A percentile compares a stretch with the other conserved stretches of the same genome.
Evolutionary conservation across 768 basidiomycete species (phyloP).

Genomic region (Lactarius hatsudake): DNA sequence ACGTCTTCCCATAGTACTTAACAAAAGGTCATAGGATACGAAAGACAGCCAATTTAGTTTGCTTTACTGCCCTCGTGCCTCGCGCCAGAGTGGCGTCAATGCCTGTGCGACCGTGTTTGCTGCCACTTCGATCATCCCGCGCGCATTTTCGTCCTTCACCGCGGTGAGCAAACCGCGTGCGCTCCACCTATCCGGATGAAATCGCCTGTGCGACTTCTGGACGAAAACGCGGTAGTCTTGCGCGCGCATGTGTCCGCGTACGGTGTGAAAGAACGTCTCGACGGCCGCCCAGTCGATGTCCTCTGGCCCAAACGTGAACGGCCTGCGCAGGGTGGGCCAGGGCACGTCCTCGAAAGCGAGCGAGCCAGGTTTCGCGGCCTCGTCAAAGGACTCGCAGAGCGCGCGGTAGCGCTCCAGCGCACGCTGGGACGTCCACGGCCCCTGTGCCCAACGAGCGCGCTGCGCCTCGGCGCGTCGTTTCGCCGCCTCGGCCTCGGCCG

Average conservation of each 20-base stretch:
- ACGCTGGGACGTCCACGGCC: slow-evolving; percentile 59
- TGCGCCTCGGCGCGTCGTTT: slow-evolving; percentile 47
- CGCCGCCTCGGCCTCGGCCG: slow-evolving; percentile 29
- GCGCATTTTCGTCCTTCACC: slow-evolving; percentile 55
- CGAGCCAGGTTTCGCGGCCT: slow-evolving; percentile 45
- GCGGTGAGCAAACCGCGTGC: slow-evolving; percentile 60
- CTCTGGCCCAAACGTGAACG: slow-evolving; percentile 51
- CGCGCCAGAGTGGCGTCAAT: slow-evolving; percentile 64
- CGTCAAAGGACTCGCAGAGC: slow-evolving; percentile 62
- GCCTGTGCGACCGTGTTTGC: slow-evolving; percentile 71
- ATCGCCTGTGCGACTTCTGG: slow-evolving; percentile 66
- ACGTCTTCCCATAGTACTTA: not conserved
- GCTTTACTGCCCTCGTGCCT: slow-evolving; percentile 35
- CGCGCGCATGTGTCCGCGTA: slow-evolving; percentile 49
- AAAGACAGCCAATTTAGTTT: slow-evolving; percentile 10
- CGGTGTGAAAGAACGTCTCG: slow-evolving; percentile 62
- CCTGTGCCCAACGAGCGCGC: slow-evolving; percentile 51
- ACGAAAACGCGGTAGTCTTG: slow-evolving; percentile 66
- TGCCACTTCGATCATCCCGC: slow-evolving; percentile 64
- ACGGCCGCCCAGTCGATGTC: slow-evolving; percentile 72
- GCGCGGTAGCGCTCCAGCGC: slow-evolving; percentile 69
- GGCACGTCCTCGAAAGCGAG: slow-evolving; percentile 64
- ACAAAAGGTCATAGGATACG: slow-evolving; percentile 2
- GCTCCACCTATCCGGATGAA: slow-evolving; percentile 81
- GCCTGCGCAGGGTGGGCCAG: slow-evolving; percentile 69